Base-by-base conservation (phyloP, 2,329 filamentous ascomycete species). In the Dothiorella sarmentorum region DNA sequence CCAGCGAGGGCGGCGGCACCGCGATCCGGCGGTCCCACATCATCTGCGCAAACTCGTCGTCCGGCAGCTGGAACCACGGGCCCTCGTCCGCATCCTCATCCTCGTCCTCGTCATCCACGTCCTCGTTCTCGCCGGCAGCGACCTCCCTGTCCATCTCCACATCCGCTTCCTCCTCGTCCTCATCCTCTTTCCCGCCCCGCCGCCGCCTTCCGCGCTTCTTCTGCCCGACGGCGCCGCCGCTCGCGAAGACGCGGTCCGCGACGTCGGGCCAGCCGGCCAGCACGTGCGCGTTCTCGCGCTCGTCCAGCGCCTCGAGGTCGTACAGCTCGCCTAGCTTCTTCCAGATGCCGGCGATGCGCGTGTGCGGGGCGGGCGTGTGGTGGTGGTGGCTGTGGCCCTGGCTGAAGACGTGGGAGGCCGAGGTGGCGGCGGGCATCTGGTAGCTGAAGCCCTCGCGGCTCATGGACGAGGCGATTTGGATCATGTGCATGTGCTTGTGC, bases 401-500 rank as follows among this genome's bases (percentile, higher is more conserved):
- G n/a, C n/a, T n/a, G n/a, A n/a, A n/a, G n/a, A n/a, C n/a, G n/a
- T n/a, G n/a, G n/a, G n/a, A n/a, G n/a, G n/a, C n/a, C n/a, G n/a
- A n/a, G n/a, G n/a, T n/a, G n/a, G 18, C 20, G 26, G 31, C 22
- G 11, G 29, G 10, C 33, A 82, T 62, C 67, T 86, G 79, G 49
- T 86, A 82, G 73, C 91, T 81, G 69, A 88, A 85, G 66, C 89
- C 89, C 72, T 92, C 89, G 65, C 89, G 90, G 64, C 87, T 85
- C 61, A 95, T 77, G 65, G 90, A 85, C 65, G 92, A 86, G 43
- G 88, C 88, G 60, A 97, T 90, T 7, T 90, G 86, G 63, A 96
- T 85, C 82, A 97, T 92, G 61, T 90, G 87, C 70, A 96, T 96
- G 73, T 96, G 91, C 71, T 93, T 95, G 77, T 96, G 91, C 81